Evolutionary conservation across 2,329 filamentous ascomycete species (phyloP).

Genomic region (Dothistroma septosporum): DNA sequence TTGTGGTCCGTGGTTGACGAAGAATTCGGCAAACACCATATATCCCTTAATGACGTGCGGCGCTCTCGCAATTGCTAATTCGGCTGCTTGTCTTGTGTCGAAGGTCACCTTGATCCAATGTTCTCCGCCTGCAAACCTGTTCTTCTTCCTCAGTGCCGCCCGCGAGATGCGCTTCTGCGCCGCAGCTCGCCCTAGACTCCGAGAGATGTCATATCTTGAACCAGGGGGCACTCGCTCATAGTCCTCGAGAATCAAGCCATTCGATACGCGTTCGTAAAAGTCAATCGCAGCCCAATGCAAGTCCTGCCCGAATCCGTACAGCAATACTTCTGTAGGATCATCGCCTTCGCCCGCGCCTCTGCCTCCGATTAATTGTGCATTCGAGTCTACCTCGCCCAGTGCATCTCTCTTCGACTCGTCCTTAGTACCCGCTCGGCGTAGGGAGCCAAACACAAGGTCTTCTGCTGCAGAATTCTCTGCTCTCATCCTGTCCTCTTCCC

Average conservation of each 20-base stretch:
- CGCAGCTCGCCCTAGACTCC: constrained; percentile 67
- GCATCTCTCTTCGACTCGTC: constrained; percentile 25
- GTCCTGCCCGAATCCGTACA: constrained; percentile 74
- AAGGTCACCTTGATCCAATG: constrained; percentile 74
- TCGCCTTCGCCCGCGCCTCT: constrained; percentile 36
- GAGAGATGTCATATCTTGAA: constrained; percentile 69
- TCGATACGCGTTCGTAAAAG: constrained; percentile 79
- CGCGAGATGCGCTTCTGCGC: constrained; percentile 64
- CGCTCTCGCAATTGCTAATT: constrained; percentile 45
- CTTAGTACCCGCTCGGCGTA: constrained; percentile 29
- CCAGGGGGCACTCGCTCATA: constrained; percentile 81
- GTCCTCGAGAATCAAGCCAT: constrained; percentile 82
- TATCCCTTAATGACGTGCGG: constrained; percentile 48
- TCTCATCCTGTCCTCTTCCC: constrained; percentile 53
- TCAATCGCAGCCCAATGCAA: constrained; percentile 77
- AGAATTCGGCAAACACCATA: constrained; percentile 47
- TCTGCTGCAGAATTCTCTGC: constrained; percentile 44
- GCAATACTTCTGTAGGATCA: constrained; percentile 68
- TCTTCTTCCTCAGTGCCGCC: constrained; percentile 73
- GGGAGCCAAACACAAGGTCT: constrained; percentile 45
- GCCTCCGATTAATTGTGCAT: constrained; percentile 20
- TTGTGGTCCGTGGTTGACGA: constrained; percentile 42
- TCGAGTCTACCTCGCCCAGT: constrained; percentile 26
- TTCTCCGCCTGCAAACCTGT: constrained; percentile 73
- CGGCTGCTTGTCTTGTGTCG: constrained; percentile 46